Evolutionary conservation across 371 early-diverging fungal genomes (phyloP).

Genomic region (Zopfochytrium polystomum): DNA sequence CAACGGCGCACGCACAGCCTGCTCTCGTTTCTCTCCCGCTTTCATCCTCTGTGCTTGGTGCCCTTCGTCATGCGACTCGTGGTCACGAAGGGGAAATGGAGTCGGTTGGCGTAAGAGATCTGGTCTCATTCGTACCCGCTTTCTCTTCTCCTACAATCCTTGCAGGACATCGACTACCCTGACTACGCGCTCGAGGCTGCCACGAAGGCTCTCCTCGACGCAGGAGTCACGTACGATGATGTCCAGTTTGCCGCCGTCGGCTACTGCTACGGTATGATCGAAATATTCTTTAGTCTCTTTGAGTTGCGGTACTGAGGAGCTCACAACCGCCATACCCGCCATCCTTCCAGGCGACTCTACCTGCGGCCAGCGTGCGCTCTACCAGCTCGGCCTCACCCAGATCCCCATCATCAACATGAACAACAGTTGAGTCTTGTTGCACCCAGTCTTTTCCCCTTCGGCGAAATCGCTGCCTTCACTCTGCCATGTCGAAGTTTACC

Average conservation of each 20-base stretch:
- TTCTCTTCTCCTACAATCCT: neutral
- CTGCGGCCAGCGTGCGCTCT: slow-evolving; percentile 67
- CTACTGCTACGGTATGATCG: slow-evolving; percentile 24
- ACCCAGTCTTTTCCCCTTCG: neutral
- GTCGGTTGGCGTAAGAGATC: no score
- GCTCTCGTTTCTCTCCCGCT: neutral
- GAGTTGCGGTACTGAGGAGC: neutral
- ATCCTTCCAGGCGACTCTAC: slow-evolving; percentile 64
- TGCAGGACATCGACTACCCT: slow-evolving; percentile 35
- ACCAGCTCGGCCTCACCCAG: slow-evolving; percentile 59
- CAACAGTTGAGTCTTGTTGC: slow-evolving; percentile 48
- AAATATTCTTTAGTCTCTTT: neutral
- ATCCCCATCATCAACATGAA: slow-evolving; percentile 68
- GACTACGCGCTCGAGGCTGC: slow-evolving; percentile 72
- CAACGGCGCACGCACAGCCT: slow-evolving; percentile 1
- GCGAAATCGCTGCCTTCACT: neutral
- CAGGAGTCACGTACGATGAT: slow-evolving; percentile 59
- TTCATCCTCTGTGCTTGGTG: neutral
- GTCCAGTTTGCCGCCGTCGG: slow-evolving; percentile 50
- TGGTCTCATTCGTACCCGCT: neutral
- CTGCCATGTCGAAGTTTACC: no score
- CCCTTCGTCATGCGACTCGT: neutral
- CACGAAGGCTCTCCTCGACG: slow-evolving; percentile 71
- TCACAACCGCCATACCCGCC: neutral
- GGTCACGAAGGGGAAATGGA: no score